These are phyloP conservation scores for Aureobasidium sp. DNA, from an alignment of 2,329 filamentous ascomycete genomes.

Conservation along the genomic window DNA sequence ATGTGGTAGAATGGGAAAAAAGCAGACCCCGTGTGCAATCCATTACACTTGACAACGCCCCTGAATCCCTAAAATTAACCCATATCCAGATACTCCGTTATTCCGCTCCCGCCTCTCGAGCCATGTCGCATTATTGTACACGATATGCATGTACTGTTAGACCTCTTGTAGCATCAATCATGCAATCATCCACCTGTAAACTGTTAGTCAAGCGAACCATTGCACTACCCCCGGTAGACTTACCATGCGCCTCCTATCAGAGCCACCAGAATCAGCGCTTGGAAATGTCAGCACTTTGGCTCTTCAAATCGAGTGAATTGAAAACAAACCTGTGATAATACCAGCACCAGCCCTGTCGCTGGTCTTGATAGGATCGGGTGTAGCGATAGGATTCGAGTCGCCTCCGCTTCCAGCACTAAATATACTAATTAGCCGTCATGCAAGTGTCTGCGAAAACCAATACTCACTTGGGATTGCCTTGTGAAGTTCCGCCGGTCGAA, in stretches of 20 bases:
- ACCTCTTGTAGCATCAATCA: background rate
- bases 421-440: slow-evolving; percentile 18
- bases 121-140: slow-evolving; percentile 8
- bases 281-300: background rate
- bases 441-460: slow-evolving; percentile 31
- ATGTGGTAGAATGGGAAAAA: background rate
- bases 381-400: slow-evolving; percentile 24
- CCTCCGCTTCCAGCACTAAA: slow-evolving; percentile 31
- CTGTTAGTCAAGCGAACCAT: background rate
- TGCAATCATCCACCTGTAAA: slow-evolving; percentile 12
- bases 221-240: background rate
- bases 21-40: background rate
- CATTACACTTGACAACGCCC: background rate
- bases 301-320: background rate
- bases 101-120: background rate
- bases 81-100: background rate
- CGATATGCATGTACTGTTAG: background rate
- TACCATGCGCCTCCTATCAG: slow-evolving; percentile 46
- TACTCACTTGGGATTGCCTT: slow-evolving; percentile 35
- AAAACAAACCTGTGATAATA: slow-evolving; percentile 46
- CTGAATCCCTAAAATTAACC: background rate
- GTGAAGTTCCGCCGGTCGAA: slow-evolving; percentile 45
- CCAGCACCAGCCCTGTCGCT: slow-evolving; percentile 64
- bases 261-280: slow-evolving; percentile 45
- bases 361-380: slow-evolving; percentile 41